These are phyloP conservation scores for Tremellales sp. DNA, from an alignment of 1,284 basidiomycete species.

Conservation along the genomic window DNA sequence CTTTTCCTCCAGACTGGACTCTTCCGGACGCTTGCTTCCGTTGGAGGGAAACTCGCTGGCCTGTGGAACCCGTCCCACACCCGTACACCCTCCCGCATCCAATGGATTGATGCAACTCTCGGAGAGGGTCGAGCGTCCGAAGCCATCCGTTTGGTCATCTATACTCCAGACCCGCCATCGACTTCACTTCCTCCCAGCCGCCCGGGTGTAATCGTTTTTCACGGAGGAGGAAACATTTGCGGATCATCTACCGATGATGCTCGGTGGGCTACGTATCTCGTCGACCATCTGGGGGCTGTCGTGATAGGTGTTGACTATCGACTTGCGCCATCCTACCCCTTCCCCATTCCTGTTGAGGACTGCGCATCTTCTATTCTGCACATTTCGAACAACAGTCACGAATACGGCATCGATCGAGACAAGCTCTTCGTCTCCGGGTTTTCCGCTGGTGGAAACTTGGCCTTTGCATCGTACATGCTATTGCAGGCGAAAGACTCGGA, in stretches of 20 bases:
- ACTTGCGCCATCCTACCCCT: conserved; percentile 50
- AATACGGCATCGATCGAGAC: conserved; percentile 19
- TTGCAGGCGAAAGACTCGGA: conserved; percentile 2
- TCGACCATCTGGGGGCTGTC: conserved; percentile 20
- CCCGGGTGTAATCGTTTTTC: conserved; percentile 22
- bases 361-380: conserved; percentile 38
- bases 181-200: too few species aligned
- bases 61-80: too few species aligned
- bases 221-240: conserved; percentile 31
- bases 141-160: too few species aligned
- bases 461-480: conserved; percentile 15
- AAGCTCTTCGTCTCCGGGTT: conserved; percentile 26
- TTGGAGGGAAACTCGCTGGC: too few species aligned
- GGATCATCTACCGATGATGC: conserved; percentile 27
- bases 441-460: conserved; percentile 30
- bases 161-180: too few species aligned
- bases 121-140: too few species aligned
- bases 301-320: conserved; percentile 45
- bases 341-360: conserved; percentile 49
- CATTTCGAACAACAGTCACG: conserved; percentile 10
- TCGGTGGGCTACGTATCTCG: conserved; percentile 14
- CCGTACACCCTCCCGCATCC: too few species aligned
- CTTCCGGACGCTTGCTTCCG: too few species aligned
- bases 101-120: conserved; percentile 15
- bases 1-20: too few species aligned